These are phyloP conservation scores for Delonix regia DNA, from an alignment of 306 rosid genomes.

Conservation along the genomic window DNA sequence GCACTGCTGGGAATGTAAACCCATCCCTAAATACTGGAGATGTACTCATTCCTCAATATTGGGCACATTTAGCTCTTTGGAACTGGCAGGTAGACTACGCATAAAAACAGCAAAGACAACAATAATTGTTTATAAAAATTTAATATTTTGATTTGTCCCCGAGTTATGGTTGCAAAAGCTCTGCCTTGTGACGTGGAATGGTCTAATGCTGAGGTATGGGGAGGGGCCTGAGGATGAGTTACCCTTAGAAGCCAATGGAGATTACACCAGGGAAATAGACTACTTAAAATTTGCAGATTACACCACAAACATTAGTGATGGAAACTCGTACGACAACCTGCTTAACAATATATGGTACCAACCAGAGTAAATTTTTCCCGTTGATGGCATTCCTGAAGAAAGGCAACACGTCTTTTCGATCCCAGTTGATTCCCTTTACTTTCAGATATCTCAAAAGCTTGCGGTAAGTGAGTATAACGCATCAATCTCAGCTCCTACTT, in stretches of 20 bases:
- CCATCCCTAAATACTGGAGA: slow-evolving; percentile 65
- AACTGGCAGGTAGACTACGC: slow-evolving; percentile 60
- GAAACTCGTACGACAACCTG: slow-evolving; percentile 36
- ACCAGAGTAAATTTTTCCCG: slow-evolving; percentile 60
- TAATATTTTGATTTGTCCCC: neutral
- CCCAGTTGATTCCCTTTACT: slow-evolving; percentile 48
- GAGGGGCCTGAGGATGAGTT: slow-evolving; percentile 43
- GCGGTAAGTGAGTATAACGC: slow-evolving; percentile 45
- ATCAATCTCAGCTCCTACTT: too few relatives aligned
- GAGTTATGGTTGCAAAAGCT: neutral
- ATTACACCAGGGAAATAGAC: slow-evolving; percentile 52
- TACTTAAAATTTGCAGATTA: slow-evolving; percentile 46
- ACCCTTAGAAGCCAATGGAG: slow-evolving; percentile 54
- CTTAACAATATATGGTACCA: slow-evolving; percentile 71
- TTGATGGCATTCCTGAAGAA: slow-evolving; percentile 55
- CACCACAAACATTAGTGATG: slow-evolving; percentile 40
- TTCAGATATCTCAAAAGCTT: slow-evolving; percentile 26
- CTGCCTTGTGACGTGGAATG: neutral
- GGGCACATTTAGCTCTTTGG: slow-evolving; percentile 68
- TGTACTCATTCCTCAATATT: slow-evolving; percentile 53
- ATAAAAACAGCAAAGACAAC: neutral
- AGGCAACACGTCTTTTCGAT: slow-evolving; percentile 62
- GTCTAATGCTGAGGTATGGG: slow-evolving; percentile 51
- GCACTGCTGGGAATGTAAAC: slow-evolving; percentile 72
- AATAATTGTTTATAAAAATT: too few relatives aligned